Evolutionary conservation across 192 early-diverging fungal species (phyloP), one percentile per base, ranked within the genome.

Genomic region (Spizellomyces punctatus): DNA sequence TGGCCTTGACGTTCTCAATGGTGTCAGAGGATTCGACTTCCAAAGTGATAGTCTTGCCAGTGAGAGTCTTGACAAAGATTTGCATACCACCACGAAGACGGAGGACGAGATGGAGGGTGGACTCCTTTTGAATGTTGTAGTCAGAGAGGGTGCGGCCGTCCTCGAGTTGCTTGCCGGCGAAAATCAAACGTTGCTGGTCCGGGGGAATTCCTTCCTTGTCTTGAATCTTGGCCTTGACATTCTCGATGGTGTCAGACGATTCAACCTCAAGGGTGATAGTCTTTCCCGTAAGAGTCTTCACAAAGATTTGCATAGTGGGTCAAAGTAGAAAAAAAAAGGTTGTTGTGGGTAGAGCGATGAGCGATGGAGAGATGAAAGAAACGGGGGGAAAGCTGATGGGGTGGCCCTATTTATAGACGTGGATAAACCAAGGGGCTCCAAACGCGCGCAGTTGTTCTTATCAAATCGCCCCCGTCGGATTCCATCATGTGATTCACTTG

Each of bases 281-380:
- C 86, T 94, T 95, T 74, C 94, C 94, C 10, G 94, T 95, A 6
- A 95, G 81, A 9, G 94, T 96, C 88, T 96, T 91, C 49, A 91
- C 90, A 50, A 90, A 91, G 14, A 91, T 90, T 50, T 90, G 89
- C 90, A 90, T 91, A 80, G 27, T 36, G 27, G 27, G 27, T 36
- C 27, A 36, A 36, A 36, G 27, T 36, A 36, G 27, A 36, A 36
- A 36, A 36, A 36, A 36, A 36, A 36, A 36, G 27, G 27, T 36
- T n/a, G n/a, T 0, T 36, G 27, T 36, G 27, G 27, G 27, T 36
- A 36, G 27, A 36, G 27, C 27, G 27, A 36, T 36, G 27, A 36
- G 27, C 27, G 27, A 36, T 36, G 27, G 27, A 0, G 27, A 36
- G 27, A 36, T 36, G 27, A 36, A 36, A 36, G 27, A 36, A 36